phyloP scores from a whole-genome alignment of 345 rosid genomes.

The Eucalyptus urophylla region DNA sequence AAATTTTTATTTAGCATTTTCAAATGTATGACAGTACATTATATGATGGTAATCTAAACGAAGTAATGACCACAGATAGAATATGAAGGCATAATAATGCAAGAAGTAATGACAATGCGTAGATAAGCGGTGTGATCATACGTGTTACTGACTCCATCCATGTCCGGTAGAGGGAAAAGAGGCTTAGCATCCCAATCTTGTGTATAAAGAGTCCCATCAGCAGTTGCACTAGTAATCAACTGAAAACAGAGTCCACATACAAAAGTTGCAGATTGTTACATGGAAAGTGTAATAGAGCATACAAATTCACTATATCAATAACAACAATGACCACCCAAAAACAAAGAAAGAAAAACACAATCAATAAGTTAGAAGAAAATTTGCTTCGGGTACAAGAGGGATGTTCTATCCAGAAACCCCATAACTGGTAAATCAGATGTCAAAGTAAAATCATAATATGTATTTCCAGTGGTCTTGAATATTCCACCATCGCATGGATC shows the following conservation, averaged over 20 bases:
- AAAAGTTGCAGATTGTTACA: not conserved
- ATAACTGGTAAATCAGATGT: not conserved
- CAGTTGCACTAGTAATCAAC: slow-evolving; percentile 63
- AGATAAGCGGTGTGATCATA: slow-evolving; percentile 16
- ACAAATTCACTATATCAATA: not conserved
- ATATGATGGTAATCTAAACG: not conserved
- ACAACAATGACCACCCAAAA: not conserved
- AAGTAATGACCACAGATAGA: not conserved
- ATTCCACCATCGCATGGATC: not conserved
- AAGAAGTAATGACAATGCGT: not conserved
- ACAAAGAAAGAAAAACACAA: not conserved
- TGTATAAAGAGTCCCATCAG: slow-evolving; percentile 55
- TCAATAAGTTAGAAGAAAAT: not conserved
- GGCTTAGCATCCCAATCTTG: slow-evolving; percentile 88
- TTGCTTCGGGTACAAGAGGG: not conserved
- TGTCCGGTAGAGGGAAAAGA: slow-evolving; percentile 44
- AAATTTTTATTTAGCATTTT: not conserved
- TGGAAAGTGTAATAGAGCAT: not conserved
- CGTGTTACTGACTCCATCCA: slow-evolving; percentile 32
- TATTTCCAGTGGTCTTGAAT: not conserved
- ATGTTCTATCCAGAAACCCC: not conserved
- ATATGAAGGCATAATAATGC: not conserved
- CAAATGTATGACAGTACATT: not conserved
- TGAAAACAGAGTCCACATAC: slow-evolving; percentile 1
- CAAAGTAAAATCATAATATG: not conserved